Base-by-base conservation (phyloP, 1,139 yeast genomes). In the Schwanniomyces etchellsii region DNA sequence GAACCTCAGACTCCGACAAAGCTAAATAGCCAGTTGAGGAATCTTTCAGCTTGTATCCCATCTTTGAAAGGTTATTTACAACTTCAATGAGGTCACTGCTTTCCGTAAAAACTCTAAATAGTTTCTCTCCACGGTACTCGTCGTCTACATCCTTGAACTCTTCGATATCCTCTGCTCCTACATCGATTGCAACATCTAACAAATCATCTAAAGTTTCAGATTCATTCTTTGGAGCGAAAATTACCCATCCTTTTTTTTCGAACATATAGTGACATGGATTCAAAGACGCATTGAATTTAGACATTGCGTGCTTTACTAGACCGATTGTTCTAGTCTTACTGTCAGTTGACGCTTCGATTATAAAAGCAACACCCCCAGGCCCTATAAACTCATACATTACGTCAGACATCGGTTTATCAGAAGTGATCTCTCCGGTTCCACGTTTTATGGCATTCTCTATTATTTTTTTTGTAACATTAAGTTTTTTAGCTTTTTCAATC, bases 321-420 rank as follows among this genome's bases (percentile, higher is more conserved):
- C 84, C 80, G 17, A 88, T 74, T 0, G 96, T 81, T 33, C 97
- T 64, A 34, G 83, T 79, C 54, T 83, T 85, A 55, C 86, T 91
- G 53, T 89, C 96, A 0, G 97, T 89, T 31, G 78, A 64, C 0
- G 95, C 89, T 47, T 85, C 95, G 5, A 88, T 74, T 4, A 91
- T 73, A 31, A 88, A 66, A 0, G 95, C 86, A 3, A 84, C 85
- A 1, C 95, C 96, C 2, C 89, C 94, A 0, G 96, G 96, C 0
- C 93, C 96, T 56, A 88, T 65, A 15, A 91, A 95, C 52, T 91
- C 98, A 55, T 89, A 91, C n/a, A 74, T 64, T 43, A 50, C 71
- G 42, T 50, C 73, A 57, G 39, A 52, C 41, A 34, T 52, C 2
- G 52, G 48, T 16, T 67, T 56, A 25, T 62, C 70, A 5, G 49